phyloP scores from a whole-genome alignment of 345 rosid genomes.

The Noccaea bulbosa region DNA sequence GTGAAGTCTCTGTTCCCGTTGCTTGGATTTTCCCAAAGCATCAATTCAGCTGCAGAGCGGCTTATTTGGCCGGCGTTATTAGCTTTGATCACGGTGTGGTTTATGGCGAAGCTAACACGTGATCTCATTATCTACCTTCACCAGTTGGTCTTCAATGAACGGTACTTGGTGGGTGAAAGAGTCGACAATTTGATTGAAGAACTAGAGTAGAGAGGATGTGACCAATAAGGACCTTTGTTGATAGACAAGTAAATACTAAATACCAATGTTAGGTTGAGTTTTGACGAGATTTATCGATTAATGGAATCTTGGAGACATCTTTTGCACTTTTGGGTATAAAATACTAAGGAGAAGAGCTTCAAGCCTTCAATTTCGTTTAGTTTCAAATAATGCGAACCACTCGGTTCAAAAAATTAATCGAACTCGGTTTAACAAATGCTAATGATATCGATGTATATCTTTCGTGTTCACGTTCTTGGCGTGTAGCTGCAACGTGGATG shows the following conservation, averaged over 20 bases:
- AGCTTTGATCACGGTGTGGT: conserved; percentile 10
- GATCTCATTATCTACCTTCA: conserved; percentile 30
- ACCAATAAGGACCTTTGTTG: conserved; percentile 16
- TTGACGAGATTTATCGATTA: background rate
- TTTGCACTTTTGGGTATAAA: background rate
- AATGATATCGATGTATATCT: background rate
- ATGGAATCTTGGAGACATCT: background rate
- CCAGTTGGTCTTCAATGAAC: conserved; percentile 30
- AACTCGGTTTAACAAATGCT: background rate
- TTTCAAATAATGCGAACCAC: background rate
- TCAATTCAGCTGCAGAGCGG: conserved; percentile 14
- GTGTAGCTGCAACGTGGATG: conserved; percentile 26
- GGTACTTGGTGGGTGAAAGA: conserved; percentile 38
- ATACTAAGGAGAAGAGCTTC: background rate
- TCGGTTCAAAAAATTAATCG: background rate
- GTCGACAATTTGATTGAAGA: conserved; percentile 21
- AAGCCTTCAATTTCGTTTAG: background rate
- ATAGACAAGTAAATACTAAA: conserved; percentile 18
- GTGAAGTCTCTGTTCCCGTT: conserved; percentile 20
- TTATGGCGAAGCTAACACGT: conserved; percentile 23
- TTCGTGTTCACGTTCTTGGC: conserved; percentile 28
- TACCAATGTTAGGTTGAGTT: background rate
- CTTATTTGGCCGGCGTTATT: conserved; percentile 33
- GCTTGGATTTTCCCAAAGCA: conserved; percentile 28
- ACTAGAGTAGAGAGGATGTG: background rate